These are phyloP conservation scores for Conticribra weissflogii DNA, from an alignment of 108 stramenopile genomes.

Conservation along the genomic window DNA sequence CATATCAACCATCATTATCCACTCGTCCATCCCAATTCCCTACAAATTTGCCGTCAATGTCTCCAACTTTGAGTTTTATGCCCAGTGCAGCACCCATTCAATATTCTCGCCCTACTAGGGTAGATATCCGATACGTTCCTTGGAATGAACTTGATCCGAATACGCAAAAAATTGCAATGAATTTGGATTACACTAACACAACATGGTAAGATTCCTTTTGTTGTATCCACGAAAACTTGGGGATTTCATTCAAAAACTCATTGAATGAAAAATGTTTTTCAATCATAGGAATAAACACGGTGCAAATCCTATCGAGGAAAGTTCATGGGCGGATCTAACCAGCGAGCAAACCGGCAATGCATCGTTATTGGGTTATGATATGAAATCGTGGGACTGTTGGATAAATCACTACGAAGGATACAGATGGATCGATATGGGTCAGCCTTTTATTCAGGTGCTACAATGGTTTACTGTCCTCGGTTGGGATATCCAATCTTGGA, in stretches of 20 bases:
- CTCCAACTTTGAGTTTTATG: slow-evolving; percentile 4
- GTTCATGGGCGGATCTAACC: slow-evolving; percentile 10
- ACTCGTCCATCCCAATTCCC: neutral
- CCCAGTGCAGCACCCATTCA: slow-evolving; percentile 23
- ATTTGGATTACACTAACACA: slow-evolving; percentile 17
- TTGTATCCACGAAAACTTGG: no score
- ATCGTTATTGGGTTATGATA: slow-evolving; percentile 23
- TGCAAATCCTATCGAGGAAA: slow-evolving; percentile 14
- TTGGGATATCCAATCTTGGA: slow-evolving; percentile 28
- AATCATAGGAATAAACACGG: no score
- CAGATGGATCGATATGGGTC: slow-evolving; percentile 30
- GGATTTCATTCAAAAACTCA: no score
- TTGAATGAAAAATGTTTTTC: no score
- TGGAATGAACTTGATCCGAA: slow-evolving; percentile 15
- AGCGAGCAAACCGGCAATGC: slow-evolving; percentile 11
- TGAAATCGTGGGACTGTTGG: slow-evolving; percentile 38
- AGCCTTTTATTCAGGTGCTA: slow-evolving; percentile 9
- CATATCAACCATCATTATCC: neutral
- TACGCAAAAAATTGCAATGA: neutral
- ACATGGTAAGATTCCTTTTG: slow-evolving; percentile 32
- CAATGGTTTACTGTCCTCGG: slow-evolving; percentile 36
- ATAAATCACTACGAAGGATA: slow-evolving; percentile 35
- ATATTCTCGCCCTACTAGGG: slow-evolving; percentile 15
- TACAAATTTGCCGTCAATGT: neutral
- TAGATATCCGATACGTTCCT: slow-evolving; percentile 17